Conservation (phyloP, 2,329 filamentous ascomycete species). For the Cladosporium sp. region DNA sequence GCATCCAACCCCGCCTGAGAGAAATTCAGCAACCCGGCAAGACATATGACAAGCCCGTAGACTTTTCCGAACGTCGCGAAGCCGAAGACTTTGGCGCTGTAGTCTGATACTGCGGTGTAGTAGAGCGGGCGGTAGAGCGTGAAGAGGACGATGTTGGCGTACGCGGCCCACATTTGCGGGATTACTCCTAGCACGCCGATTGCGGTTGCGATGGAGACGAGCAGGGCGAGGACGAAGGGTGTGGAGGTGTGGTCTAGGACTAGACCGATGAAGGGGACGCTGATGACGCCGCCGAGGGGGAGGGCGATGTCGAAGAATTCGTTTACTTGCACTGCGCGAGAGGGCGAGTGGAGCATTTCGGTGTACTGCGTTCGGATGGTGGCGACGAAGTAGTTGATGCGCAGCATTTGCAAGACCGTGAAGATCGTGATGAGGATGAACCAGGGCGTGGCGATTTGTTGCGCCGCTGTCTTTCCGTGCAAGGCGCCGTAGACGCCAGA, state of each 20-base stretch:
- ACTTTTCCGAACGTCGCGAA: conserved; percentile 89
- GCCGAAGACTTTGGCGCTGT: conserved; percentile 85
- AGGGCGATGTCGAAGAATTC: conserved; percentile 82
- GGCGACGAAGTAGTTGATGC: conserved; percentile 89
- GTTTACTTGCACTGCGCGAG: conserved; percentile 65
- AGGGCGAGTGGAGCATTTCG: conserved; percentile 61
- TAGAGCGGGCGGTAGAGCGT: conserved; percentile 84
- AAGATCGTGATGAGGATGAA: conserved; percentile 80
- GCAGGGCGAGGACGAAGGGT: conserved; percentile 60
- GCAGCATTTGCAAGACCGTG: conserved; percentile 55
- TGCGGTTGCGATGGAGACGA: conserved; percentile 66
- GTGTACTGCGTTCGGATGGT: conserved; percentile 79
- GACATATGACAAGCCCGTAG: conserved; percentile 85
- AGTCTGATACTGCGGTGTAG: conserved; percentile 85
- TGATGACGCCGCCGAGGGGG: conserved; percentile 75
- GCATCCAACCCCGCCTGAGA: conserved; percentile 74
- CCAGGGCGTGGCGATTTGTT: conserved; percentile 78
- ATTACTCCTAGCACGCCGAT: conserved; percentile 76
- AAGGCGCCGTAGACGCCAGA: conserved; percentile 84
- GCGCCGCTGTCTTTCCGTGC: conserved; percentile 63
- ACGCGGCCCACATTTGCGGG: conserved; percentile 65
- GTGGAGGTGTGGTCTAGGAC: conserved; percentile 75
- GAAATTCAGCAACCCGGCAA: conserved; percentile 80
- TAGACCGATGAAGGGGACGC: conserved; percentile 78
- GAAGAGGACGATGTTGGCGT: conserved; percentile 72